A percentile compares a stretch with the other conserved stretches of the same genome.
Evolutionary conservation across 2,329 filamentous ascomycete species (phyloP).

Genomic region (Cladophialophora chaetospira): DNA sequence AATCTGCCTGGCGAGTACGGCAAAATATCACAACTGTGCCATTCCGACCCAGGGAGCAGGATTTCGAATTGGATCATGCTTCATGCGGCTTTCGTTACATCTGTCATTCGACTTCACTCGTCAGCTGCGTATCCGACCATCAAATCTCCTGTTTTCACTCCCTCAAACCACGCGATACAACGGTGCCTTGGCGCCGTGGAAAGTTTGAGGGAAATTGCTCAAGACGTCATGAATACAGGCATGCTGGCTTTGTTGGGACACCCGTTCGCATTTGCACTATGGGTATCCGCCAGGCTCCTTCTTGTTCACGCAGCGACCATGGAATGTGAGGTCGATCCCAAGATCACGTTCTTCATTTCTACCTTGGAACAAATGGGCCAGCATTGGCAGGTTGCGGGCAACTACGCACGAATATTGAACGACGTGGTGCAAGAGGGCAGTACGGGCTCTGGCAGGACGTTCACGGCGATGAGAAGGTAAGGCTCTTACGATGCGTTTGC

Average conservation of each 20-base stretch:
- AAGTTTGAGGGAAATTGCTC: slow-evolving; percentile 75
- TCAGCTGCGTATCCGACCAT: slow-evolving; percentile 91
- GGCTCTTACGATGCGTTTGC: too few species aligned
- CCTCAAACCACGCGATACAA: slow-evolving; percentile 82
- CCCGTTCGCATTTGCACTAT: slow-evolving; percentile 82
- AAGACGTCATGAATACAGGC: slow-evolving; percentile 73
- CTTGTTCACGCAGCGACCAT: slow-evolving; percentile 78
- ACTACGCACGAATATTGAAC: slow-evolving; percentile 77
- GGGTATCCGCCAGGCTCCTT: slow-evolving; percentile 80
- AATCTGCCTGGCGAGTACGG: slow-evolving; percentile 79
- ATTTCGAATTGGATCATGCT: slow-evolving; percentile 78
- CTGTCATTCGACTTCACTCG: slow-evolving; percentile 86
- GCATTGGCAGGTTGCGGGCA: slow-evolving; percentile 81
- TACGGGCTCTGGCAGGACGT: slow-evolving; percentile 61
- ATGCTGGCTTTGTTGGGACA: slow-evolving; percentile 81
- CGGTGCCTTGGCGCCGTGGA: slow-evolving; percentile 81
- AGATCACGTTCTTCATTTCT: slow-evolving; percentile 79
- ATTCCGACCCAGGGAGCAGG: slow-evolving; percentile 50
- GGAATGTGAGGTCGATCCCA: slow-evolving; percentile 66
- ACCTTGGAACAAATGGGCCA: slow-evolving; percentile 77
- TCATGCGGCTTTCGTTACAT: slow-evolving; percentile 87
- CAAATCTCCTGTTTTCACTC: slow-evolving; percentile 80
- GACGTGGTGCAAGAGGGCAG: slow-evolving; percentile 75
- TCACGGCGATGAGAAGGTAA: slow-evolving; percentile 87
- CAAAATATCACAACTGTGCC: slow-evolving; percentile 78